Percentiles rank a stretch among this genome's conserved stretches.
phyloP scores from a whole-genome alignment of 140 eudicot genomes.

The Stevia rebaudiana region DNA sequence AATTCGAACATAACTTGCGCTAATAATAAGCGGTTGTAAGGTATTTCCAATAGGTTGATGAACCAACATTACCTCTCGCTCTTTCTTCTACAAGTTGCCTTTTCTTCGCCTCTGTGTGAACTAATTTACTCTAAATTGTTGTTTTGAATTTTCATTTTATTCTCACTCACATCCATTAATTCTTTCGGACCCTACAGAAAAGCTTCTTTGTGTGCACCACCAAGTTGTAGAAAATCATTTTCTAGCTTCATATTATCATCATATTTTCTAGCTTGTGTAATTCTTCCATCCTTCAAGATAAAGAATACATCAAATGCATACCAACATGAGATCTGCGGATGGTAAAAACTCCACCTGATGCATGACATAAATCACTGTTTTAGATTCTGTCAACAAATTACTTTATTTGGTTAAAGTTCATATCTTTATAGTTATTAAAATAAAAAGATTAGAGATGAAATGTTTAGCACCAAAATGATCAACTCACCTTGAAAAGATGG shows the following conservation, averaged over 20 bases:
- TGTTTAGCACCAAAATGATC: background rate
- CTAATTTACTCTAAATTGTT: slow-evolving; percentile 27
- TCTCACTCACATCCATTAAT: slow-evolving; percentile 3
- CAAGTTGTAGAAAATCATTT: slow-evolving; percentile 72
- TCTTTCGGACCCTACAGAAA: no score
- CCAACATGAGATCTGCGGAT: slow-evolving; percentile 54
- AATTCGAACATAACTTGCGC: slow-evolving; percentile 52
- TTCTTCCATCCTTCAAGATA: slow-evolving; percentile 76
- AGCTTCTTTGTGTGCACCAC: slow-evolving; percentile 84
- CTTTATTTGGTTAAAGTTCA: no score
- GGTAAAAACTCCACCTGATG: slow-evolving; percentile 70
- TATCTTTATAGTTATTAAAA: no score
- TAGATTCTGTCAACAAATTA: slow-evolving; percentile 54
- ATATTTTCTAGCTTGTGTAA: slow-evolving; percentile 77
- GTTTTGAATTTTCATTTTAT: slow-evolving; percentile 26
- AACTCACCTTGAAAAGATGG: slow-evolving; percentile 36
- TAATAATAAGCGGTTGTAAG: slow-evolving; percentile 70
- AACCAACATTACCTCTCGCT: slow-evolving; percentile 69
- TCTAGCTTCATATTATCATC: slow-evolving; percentile 59
- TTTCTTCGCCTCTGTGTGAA: slow-evolving; percentile 26
- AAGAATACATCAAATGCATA: slow-evolving; percentile 19
- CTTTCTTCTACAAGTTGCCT: slow-evolving; percentile 91
- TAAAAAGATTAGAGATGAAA: background rate
- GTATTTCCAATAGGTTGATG: slow-evolving; percentile 73
- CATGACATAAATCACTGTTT: slow-evolving; percentile 74